These are phyloP conservation scores for Diaporthe capsici DNA, from an alignment of 2,329 filamentous ascomycete genomes.

Conservation along the genomic window DNA sequence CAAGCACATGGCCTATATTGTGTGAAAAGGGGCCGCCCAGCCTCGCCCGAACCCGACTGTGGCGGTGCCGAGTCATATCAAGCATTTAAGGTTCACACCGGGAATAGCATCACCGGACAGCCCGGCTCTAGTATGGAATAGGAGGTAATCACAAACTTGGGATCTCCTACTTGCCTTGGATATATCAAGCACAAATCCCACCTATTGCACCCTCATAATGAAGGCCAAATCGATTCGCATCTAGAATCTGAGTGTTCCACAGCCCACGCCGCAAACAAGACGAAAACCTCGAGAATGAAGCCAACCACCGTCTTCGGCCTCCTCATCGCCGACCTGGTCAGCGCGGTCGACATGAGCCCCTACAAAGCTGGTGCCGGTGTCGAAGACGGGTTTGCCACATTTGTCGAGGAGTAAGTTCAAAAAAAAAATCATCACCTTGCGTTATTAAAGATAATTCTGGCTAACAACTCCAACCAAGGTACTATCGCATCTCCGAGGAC, in stretches of 20 bases:
- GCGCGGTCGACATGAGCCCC: constrained; percentile 37
- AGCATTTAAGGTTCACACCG: constrained; percentile 21
- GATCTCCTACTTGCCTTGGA: neutral
- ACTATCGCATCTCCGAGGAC: constrained; percentile 39
- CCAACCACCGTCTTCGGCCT: neutral
- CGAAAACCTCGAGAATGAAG: neutral
- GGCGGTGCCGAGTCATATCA: constrained; percentile 25
- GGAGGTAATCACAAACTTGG: neutral
- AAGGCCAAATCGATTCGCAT: neutral
- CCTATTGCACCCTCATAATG: neutral
- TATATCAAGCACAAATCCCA: neutral
- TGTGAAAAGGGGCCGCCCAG: neutral
- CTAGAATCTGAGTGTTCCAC: neutral
- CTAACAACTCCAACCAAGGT: neutral
- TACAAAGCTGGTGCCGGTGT: constrained; percentile 36
- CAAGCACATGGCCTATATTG: neutral
- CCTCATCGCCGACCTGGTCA: constrained; percentile 8
- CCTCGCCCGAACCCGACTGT: neutral
- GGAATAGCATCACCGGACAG: constrained; percentile 27
- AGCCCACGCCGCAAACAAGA: neutral
- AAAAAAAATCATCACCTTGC: neutral
- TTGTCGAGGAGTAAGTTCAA: constrained; percentile 31
- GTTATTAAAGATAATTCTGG: neutral
- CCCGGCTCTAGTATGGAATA: constrained; percentile 19
- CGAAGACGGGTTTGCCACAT: constrained; percentile 35